Conservation (phyloP, 306 rosid genomes). For the Vicia sativa region DNA sequence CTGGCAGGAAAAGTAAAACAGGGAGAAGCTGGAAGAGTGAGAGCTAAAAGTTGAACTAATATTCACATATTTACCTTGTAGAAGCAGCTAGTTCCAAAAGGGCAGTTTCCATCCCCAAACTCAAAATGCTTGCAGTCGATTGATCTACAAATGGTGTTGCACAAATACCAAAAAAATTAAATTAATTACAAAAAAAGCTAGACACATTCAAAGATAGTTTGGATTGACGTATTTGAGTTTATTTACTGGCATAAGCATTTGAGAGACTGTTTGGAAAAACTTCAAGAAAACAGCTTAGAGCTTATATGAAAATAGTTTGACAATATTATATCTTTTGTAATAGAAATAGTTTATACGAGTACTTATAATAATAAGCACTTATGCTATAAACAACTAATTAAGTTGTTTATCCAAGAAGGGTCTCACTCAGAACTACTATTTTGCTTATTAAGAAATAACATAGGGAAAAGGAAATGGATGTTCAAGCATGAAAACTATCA, state of each 20-base stretch:
- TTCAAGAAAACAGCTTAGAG: neutral
- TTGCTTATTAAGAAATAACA: slow-evolving; percentile 10
- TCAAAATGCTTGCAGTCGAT: slow-evolving; percentile 98
- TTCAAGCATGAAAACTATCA: slow-evolving; percentile 4
- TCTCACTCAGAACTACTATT: neutral
- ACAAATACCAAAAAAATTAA: slow-evolving; percentile 6
- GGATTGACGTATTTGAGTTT: neutral
- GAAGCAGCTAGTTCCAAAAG: slow-evolving; percentile 95
- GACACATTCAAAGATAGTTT: neutral
- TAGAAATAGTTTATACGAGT: neutral
- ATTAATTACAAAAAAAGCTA: slow-evolving; percentile 2
- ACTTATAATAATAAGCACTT: neutral
- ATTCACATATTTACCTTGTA: slow-evolving; percentile 70
- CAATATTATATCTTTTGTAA: neutral
- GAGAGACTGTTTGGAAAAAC: neutral
- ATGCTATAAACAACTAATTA: neutral
- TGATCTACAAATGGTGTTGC: slow-evolving; percentile 57
- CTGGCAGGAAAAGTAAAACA: slow-evolving; percentile 12
- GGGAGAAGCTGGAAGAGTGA: neutral
- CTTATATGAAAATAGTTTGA: neutral
- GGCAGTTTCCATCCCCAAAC: slow-evolving; percentile 96
- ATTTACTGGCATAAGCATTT: neutral
- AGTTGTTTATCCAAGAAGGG: neutral
- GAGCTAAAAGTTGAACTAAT: neutral
- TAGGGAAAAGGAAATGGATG: slow-evolving; percentile 8